Percentiles rank a stretch among this genome's conserved stretches.
Evolutionary conservation across 306 rosid species (phyloP).

Genomic region (Vicia faba): DNA sequence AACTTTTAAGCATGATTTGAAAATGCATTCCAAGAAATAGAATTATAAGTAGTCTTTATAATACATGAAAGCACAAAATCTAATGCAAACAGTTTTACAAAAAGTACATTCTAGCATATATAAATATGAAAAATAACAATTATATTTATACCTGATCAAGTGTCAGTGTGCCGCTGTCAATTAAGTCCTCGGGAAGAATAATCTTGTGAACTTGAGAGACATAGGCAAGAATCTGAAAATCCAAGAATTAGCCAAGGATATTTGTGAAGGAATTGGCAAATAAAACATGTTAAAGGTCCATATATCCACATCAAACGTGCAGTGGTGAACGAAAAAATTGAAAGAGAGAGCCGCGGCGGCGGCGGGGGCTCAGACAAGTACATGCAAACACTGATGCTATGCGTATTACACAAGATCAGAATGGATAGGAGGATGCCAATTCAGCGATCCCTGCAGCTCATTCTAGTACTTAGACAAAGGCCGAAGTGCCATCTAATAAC

Average conservation of each 20-base stretch:
- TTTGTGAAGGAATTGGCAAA: constrained; percentile 30
- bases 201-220: constrained; percentile 94
- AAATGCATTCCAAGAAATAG: constrained; percentile 28
- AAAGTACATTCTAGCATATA: no score
- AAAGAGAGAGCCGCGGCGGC: no score
- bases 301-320: constrained; percentile 27
- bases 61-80: no score
- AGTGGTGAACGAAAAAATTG: background rate
- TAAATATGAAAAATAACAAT: constrained; percentile 31
- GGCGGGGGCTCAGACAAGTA: no score
- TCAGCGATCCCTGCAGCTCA: no score
- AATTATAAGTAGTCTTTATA: constrained; percentile 6
- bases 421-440: no score
- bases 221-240: constrained; percentile 80
- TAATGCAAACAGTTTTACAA: no score
- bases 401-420: no score
- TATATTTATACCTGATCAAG: constrained; percentile 66
- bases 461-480: no score
- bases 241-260: constrained; percentile 32
- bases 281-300: constrained; percentile 20
- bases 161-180: constrained; percentile 61
- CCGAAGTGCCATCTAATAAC: no score
- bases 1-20: constrained; percentile 22
- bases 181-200: constrained; percentile 67
- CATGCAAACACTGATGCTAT: no score